Conservation (phyloP, 108 stramenopile species). For the Nitzschia putrida region DNA sequence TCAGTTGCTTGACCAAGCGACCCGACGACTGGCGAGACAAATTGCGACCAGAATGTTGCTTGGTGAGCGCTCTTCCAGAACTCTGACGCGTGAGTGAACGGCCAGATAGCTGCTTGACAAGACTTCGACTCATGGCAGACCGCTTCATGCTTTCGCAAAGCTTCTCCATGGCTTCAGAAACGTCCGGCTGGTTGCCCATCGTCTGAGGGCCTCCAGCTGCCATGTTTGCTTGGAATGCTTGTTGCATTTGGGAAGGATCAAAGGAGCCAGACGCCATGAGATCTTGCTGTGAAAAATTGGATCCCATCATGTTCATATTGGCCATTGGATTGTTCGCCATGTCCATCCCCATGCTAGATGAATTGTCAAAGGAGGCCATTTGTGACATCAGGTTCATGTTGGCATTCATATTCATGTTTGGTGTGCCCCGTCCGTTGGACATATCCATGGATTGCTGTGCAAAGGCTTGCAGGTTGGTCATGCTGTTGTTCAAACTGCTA, state of each 20-base stretch:
- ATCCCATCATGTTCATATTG: background rate
- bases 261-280: background rate
- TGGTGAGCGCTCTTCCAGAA: conserved; percentile 13
- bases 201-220: background rate
- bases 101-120: conserved; percentile 48
- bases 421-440: background rate
- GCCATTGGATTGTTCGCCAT: background rate
- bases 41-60: conserved; percentile 21
- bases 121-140: conserved; percentile 52
- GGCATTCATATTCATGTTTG: background rate
- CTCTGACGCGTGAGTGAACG: conserved; percentile 4
- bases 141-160: conserved; percentile 58
- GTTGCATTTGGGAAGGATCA: conserved; percentile 5
- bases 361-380: background rate
- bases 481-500: background rate
- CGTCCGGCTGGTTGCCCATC: background rate
- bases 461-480: background rate
- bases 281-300: background rate
- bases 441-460: background rate
- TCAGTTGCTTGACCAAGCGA: background rate
- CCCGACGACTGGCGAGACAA: conserved; percentile 1
- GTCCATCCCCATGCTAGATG: background rate
- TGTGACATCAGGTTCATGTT: conserved; percentile 6
- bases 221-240: background rate
- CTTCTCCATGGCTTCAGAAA: conserved; percentile 52